A percentile compares a stretch with the other conserved stretches of the same genome.
phyloP scores from a whole-genome alignment of 225 moss, liverwort and hornwort genomes.

The Anthoceros angustus region DNA sequence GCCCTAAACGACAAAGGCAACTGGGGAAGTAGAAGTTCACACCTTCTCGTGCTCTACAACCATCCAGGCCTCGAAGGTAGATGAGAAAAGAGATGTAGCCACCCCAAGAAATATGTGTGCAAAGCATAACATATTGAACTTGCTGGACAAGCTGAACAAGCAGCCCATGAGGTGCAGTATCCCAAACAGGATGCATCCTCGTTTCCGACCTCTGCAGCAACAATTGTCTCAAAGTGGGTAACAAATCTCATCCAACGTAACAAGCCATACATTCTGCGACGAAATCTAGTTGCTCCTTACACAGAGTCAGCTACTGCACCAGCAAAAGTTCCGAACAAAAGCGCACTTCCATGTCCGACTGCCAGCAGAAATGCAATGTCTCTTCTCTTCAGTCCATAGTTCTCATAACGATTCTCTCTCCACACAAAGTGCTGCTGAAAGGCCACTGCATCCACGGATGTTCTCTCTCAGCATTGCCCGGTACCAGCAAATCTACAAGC shows the following conservation, averaged over 20 bases:
- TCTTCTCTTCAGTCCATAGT: constrained; percentile 23
- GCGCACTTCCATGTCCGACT: constrained; percentile 30
- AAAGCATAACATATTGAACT: constrained; percentile 41
- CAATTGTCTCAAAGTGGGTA: background rate
- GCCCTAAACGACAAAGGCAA: background rate
- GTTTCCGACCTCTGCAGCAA: constrained; percentile 52
- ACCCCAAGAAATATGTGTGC: constrained; percentile 65
- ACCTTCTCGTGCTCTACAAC: constrained; percentile 73
- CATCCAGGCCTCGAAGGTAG: constrained; percentile 80
- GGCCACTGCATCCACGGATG: constrained; percentile 28
- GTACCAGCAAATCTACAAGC: constrained; percentile 3
- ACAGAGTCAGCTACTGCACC: constrained; percentile 39
- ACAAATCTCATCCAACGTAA: background rate
- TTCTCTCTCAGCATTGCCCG: constrained; percentile 2
- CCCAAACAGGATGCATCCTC: constrained; percentile 49
- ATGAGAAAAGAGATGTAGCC: constrained; percentile 41
- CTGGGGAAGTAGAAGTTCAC: background rate
- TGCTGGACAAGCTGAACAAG: constrained; percentile 40
- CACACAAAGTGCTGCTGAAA: constrained; percentile 40
- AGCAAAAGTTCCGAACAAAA: constrained; percentile 47
- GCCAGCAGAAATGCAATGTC: constrained; percentile 33
- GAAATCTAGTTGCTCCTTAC: constrained; percentile 15
- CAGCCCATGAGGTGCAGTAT: constrained; percentile 59
- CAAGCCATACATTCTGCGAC: background rate
- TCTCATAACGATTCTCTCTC: constrained; percentile 38